Base-by-base conservation (phyloP, 2,329 filamentous ascomycete species). In the Blumeria hordei region DNA sequence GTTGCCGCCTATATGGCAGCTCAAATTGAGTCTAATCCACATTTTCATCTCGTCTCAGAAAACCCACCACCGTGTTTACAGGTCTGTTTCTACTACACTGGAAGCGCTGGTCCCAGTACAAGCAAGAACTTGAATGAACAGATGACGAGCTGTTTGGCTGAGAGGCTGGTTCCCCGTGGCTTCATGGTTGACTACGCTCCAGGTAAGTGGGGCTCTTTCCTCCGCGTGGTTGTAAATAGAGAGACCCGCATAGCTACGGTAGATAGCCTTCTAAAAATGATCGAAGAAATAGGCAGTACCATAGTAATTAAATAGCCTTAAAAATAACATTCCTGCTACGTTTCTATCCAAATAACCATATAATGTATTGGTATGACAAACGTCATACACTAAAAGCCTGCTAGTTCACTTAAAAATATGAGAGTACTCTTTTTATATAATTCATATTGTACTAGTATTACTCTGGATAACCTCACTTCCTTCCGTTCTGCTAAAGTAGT, bases 11-110 rank as follows among this genome's bases (percentile, higher is more conserved):
- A 85, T 61, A 72, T 96, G n/a, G 78, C 82, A 0, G 64, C 64
- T 0, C 67, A 80, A 0, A 64, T 95, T 2, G 67, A 71, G 5
- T 50, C 69, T 12, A 72, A 73, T 44, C 65, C 69, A 0, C 71
- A 85, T 60, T 83, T 96, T 61, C 69, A 76, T 16, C 72, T 94
- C 14, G 77, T 94, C 3, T 85, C 80, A 10, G 73, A 77, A 55
- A 81, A 84, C 62, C 85, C 87, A 32, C 81, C 88, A 50, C 85
- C 86, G 0, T 96, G 90, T 68, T 70, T 94, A 65, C 92, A 96
- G 69, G 84, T 96, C 21, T 95, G 90, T 71, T 96, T 96, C 67
- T 94, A 94, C 67, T 88, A 85, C 63, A 78, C 81, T 0, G 77
- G 77, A 0, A 71, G 71, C 1, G 77, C 80, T 2, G 62, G 67